phyloP scores from a whole-genome alignment of 2,329 filamentous ascomycete species.

The Epicoccum nigrum region DNA sequence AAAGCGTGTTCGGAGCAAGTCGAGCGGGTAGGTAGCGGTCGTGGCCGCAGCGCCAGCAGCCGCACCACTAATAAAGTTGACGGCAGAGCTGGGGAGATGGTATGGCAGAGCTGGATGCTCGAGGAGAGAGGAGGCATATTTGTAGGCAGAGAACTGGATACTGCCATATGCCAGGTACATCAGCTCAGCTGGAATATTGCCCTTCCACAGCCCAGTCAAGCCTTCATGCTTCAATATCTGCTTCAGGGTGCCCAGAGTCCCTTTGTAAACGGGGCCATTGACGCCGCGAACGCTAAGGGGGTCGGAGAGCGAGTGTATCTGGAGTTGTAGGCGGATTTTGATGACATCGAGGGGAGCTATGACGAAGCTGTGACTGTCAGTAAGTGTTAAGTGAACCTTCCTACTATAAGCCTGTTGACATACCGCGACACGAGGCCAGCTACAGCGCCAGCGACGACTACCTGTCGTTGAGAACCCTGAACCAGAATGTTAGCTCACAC shows the following conservation, averaged over 20 bases:
- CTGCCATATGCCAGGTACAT: conserved; percentile 92
- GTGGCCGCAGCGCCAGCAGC: conserved; percentile 83
- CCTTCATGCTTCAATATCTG: conserved; percentile 83
- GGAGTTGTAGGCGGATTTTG: conserved; percentile 96
- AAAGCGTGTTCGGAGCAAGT: conserved; percentile 91
- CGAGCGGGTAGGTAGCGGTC: conserved; percentile 85
- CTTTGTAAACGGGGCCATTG: conserved; percentile 66
- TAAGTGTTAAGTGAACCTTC: background rate
- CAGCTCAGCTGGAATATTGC: conserved; percentile 92
- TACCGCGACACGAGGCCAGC: conserved; percentile 90
- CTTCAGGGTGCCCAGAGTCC: conserved; percentile 75
- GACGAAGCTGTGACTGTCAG: conserved; percentile 69
- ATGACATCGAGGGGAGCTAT: conserved; percentile 95
- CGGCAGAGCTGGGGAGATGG: conserved; percentile 68
- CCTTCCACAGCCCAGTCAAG: conserved; percentile 89
- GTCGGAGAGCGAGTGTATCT: conserved; percentile 82
- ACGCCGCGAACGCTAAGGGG: conserved; percentile 63
- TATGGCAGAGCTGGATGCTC: conserved; percentile 54
- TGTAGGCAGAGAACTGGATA: conserved; percentile 89
- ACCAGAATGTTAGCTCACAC: conserved; percentile 19
- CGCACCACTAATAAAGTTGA: conserved; percentile 85
- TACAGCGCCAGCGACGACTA: conserved; percentile 68
- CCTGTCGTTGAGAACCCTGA: conserved; percentile 70
- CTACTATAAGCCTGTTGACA: conserved; percentile 10
- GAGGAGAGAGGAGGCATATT: conserved; percentile 72